Conservation (phyloP, 1,139 yeast species). For the Suhomyces choctaworum region DNA sequence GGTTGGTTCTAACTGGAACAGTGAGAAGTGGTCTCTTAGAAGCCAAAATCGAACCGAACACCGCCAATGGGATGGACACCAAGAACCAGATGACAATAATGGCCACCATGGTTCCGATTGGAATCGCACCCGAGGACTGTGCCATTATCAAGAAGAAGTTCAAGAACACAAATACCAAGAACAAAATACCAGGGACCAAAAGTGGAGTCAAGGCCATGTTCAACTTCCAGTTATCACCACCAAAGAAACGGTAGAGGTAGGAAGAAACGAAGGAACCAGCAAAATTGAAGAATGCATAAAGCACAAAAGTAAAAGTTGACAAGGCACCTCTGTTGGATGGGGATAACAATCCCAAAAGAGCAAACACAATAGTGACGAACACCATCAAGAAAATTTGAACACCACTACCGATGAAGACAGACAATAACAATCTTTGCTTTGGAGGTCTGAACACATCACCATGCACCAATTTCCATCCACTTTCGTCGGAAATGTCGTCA, state of each 20-base stretch:
- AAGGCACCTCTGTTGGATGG: conserved; percentile 95
- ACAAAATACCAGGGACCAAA: conserved; percentile 78
- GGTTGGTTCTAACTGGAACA: conserved; percentile 84
- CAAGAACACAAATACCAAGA: conserved; percentile 61
- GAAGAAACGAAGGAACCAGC: conserved; percentile 88
- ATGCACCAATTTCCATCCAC: conserved; percentile 96
- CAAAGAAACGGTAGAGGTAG: conserved; percentile 80
- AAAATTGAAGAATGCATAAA: conserved; percentile 77
- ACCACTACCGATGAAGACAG: conserved; percentile 88
- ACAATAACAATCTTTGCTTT: conserved; percentile 62
- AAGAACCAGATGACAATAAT: conserved; percentile 82
- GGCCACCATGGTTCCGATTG: conserved; percentile 85
- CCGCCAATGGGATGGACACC: conserved; percentile 81
- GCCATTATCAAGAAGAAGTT: conserved; percentile 81
- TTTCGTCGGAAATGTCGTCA: conserved; percentile 86
- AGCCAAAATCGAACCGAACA: conserved; percentile 76
- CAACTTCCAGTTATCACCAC: conserved; percentile 88
- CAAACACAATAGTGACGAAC: conserved; percentile 72
- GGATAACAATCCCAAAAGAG: conserved; percentile 83
- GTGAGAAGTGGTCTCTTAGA: conserved; percentile 60
- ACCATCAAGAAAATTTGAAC: conserved; percentile 79
- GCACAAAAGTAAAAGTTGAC: conserved; percentile 82
- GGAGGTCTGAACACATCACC: conserved; percentile 96
- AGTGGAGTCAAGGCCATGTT: conserved; percentile 82
- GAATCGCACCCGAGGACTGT: conserved; percentile 92